Evolutionary conservation across 1,139 yeast genomes (phyloP), one percentile per base, ranked within the genome.

Genomic region (Wickerhamiella pararugosa): DNA sequence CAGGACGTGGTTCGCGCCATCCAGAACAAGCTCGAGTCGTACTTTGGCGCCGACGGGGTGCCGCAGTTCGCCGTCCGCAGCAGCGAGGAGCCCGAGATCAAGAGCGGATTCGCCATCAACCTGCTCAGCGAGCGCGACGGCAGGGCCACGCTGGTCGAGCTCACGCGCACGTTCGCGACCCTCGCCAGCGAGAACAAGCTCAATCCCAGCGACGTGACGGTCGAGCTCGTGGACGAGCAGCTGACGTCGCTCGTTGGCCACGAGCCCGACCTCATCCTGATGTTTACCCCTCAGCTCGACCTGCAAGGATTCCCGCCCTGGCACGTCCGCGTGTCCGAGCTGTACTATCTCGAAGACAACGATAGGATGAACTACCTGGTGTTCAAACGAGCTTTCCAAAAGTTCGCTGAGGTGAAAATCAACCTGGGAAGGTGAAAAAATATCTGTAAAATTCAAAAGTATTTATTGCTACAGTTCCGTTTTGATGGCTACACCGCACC

Each of bases 221-320:
- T 83, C 49, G 77, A 75, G 34, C 67, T 81, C 43, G 73, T 90
- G 39, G 86, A 86, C 58, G 75, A 73, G 45, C 93, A 84, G 56
- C 67, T 84, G 50, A 66, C 70, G 31, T 83, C 76, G 51, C 66
- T 84, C 43, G 92, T 86, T 27, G 90, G 95, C 3, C 71, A 70
- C 8, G 98, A 92, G 58, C 98, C 98, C 0, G 98, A 92, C 57
- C 66, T 90, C 49, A 66, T 90, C 42, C 67, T 92, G 35, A 65
- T 82, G 44, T 90, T 90, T 60, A 84, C 86, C n/a, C 94, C 96
- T 7, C 67, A 67, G 11, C 67, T 90, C 49, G 93, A 86, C 57
- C 69, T 92, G 42, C 94, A 86, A 59, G 96, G 94, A 29, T 92
- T 79, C 59, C 97, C 98, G 15, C 99, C 99, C 26, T 90, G 98